Conservation (phyloP, 768 basidiomycete genomes). For the Mycena metata region DNA sequence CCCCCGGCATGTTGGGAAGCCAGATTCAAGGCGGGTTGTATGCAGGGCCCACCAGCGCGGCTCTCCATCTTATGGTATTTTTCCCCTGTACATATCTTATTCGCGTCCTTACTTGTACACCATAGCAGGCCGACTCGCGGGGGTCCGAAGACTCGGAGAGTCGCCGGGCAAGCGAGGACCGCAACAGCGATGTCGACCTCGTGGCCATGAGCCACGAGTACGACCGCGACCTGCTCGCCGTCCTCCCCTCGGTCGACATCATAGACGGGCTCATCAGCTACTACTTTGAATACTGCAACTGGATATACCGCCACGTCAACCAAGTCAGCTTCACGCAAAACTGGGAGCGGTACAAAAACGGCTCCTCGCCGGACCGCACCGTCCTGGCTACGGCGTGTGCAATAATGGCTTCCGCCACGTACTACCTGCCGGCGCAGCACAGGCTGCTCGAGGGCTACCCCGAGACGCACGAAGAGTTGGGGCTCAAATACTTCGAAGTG, state of each 20-base stretch:
- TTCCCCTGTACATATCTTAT: slow-evolving; percentile 4
- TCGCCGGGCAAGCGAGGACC: slow-evolving; percentile 68
- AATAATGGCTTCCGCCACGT: slow-evolving; percentile 80
- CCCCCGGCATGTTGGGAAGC: slow-evolving; percentile 77
- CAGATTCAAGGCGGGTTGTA: slow-evolving; percentile 79
- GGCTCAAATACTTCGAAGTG: slow-evolving; percentile 76
- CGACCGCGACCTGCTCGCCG: slow-evolving; percentile 78
- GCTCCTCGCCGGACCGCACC: slow-evolving; percentile 73
- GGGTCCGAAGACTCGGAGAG: slow-evolving; percentile 68
- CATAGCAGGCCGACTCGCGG: slow-evolving; percentile 51
- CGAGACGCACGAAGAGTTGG: slow-evolving; percentile 71
- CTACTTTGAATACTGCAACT: slow-evolving; percentile 91
- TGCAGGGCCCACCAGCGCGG: slow-evolving; percentile 83
- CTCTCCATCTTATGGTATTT: slow-evolving; percentile 75
- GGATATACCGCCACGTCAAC: slow-evolving; percentile 88
- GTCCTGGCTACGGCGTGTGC: slow-evolving; percentile 80
- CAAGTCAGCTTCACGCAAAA: slow-evolving; percentile 69
- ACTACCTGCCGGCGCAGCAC: slow-evolving; percentile 79
- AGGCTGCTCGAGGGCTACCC: slow-evolving; percentile 66
- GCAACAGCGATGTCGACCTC: slow-evolving; percentile 58
- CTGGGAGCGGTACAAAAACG: slow-evolving; percentile 83
- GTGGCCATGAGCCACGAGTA: slow-evolving; percentile 63
- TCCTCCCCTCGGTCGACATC: slow-evolving; percentile 74
- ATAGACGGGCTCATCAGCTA: slow-evolving; percentile 81
- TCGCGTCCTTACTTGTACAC: slow-evolving; percentile 28